Conservation (phyloP, 75 land plant genomes). For the Pinus taeda region DNA sequence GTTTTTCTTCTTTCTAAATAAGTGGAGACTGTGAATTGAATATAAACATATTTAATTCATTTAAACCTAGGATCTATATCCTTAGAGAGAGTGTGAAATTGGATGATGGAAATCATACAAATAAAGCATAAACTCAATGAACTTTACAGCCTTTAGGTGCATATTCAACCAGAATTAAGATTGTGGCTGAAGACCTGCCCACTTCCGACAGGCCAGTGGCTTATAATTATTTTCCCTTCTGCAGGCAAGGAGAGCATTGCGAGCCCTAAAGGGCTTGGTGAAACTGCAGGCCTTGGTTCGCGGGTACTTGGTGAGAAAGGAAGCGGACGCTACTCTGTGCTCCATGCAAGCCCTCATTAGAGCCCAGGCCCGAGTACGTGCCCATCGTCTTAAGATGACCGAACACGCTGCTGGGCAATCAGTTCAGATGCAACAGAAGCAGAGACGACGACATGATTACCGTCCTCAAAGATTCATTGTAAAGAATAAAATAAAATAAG, state of each 20-base stretch:
- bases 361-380: conserved; percentile 31
- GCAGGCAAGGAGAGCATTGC: conserved; percentile 41
- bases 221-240: not conserved
- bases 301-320: conserved; percentile 29
- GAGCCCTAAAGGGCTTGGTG: conserved; percentile 37
- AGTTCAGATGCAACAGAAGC: conserved; percentile 20
- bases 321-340: conserved; percentile 19
- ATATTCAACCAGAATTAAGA: too few species aligned
- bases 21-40: too few species aligned
- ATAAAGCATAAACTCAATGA: too few species aligned
- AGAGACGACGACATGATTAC: conserved; percentile 13
- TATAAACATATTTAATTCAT: too few species aligned
- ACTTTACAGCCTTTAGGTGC: too few species aligned
- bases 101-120: too few species aligned
- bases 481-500: not conserved
- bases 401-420: conserved; percentile 20
- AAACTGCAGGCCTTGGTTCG: conserved; percentile 37
- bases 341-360: conserved; percentile 30
- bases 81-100: too few species aligned
- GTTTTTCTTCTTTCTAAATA: too few species aligned
- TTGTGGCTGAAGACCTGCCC: too few species aligned
- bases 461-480: conserved; percentile 22
- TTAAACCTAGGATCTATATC: too few species aligned
- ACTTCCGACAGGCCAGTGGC: too few species aligned
- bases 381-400: conserved; percentile 25